Evolutionary conservation across 345 rosid genomes (phyloP).

Genomic region (Populus deltoides): DNA sequence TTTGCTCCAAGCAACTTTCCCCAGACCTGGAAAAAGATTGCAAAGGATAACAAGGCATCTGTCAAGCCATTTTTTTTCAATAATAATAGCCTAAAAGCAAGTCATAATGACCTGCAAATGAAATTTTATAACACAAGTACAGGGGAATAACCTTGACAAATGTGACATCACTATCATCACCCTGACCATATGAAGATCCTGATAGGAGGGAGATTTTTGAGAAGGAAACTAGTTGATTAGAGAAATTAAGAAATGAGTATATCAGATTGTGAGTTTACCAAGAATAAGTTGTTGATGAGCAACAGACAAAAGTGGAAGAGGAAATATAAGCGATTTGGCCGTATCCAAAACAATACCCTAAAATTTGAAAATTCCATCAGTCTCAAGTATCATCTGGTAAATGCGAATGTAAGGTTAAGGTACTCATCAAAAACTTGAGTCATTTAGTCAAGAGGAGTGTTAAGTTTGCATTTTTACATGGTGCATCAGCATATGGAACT

Average conservation of each 20-base stretch:
- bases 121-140: neutral
- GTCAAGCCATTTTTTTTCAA: neutral
- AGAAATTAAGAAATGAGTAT: slow-evolving; percentile 6
- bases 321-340: slow-evolving; percentile 75
- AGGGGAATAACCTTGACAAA: slow-evolving; percentile 53
- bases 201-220: slow-evolving; percentile 20
- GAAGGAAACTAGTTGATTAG: slow-evolving; percentile 8
- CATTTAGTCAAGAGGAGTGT: neutral
- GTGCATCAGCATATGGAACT: no score
- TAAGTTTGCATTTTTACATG: no score
- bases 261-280: slow-evolving; percentile 41
- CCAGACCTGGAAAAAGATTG: slow-evolving; percentile 53
- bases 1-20: slow-evolving; percentile 60
- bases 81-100: neutral
- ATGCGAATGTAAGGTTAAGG: neutral
- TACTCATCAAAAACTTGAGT: neutral
- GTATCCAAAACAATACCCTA: slow-evolving; percentile 61
- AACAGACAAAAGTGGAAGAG: slow-evolving; percentile 74
- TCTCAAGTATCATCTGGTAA: neutral
- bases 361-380: slow-evolving; percentile 32
- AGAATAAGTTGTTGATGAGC: slow-evolving; percentile 77
- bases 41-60: neutral
- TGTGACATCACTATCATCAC: slow-evolving; percentile 40
- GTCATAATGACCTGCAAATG: neutral
- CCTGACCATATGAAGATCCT: slow-evolving; percentile 56